These are phyloP conservation scores for Escovopsis sp. DNA, from an alignment of 2,329 filamentous ascomycete genomes.

Conservation along the genomic window DNA sequence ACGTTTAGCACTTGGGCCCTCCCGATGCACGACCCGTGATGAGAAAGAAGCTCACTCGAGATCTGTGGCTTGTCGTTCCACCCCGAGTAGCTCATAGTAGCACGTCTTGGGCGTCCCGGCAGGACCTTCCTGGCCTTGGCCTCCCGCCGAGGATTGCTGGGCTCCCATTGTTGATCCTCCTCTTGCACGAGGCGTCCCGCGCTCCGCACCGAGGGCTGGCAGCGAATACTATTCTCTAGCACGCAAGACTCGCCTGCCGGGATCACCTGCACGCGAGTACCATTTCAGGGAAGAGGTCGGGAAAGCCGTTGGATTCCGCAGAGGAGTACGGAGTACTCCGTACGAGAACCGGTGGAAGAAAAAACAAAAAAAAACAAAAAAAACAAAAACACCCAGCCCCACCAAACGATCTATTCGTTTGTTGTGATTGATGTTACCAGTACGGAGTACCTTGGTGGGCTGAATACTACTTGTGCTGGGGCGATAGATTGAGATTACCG, in stretches of 20 bases:
- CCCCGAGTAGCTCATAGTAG: slow-evolving; percentile 72
- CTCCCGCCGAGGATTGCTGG: slow-evolving; percentile 33
- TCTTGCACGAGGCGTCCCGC: neutral
- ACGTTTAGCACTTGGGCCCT: neutral
- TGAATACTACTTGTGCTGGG: too few species aligned
- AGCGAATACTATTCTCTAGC: neutral
- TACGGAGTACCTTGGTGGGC: too few species aligned
- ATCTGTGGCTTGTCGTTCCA: slow-evolving; percentile 59
- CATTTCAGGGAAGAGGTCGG: too few species aligned
- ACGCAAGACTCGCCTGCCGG: neutral
- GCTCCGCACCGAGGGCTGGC: neutral
- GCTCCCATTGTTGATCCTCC: slow-evolving; percentile 32
- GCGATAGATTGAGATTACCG: too few species aligned
- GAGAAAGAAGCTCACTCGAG: slow-evolving; percentile 50
- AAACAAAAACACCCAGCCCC: too few species aligned
- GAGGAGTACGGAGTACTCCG: too few species aligned
- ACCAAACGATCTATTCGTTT: too few species aligned
- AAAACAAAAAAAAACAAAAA: too few species aligned
- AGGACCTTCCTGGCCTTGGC: slow-evolving; percentile 17
- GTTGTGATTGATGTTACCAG: too few species aligned
- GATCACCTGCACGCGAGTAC: too few species aligned
- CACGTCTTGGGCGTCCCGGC: slow-evolving; percentile 46
- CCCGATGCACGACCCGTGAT: neutral
- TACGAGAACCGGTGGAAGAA: too few species aligned
- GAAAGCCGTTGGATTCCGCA: too few species aligned